These are phyloP conservation scores for Blumeriella jaapii DNA, from an alignment of 2,329 filamentous ascomycete species.

Conservation along the genomic window DNA sequence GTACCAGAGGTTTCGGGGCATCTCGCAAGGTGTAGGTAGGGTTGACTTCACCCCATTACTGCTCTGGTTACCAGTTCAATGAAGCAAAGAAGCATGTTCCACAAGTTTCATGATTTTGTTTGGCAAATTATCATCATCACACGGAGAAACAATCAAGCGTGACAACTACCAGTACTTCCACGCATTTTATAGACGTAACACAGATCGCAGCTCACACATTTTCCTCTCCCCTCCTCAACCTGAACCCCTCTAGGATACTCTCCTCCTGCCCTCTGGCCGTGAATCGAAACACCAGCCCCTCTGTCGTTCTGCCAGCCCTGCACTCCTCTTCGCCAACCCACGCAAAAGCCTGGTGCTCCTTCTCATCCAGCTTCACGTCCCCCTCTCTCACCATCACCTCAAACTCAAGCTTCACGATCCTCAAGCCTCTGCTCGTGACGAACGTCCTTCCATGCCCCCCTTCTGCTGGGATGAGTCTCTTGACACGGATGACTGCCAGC, in stretches of 20 bases:
- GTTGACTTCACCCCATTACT: too few relatives aligned
- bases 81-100: too few relatives aligned
- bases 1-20: too few relatives aligned
- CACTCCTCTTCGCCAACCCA: slow-evolving; percentile 9
- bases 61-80: too few relatives aligned
- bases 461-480: background rate
- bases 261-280: background rate
- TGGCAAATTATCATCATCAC: too few relatives aligned
- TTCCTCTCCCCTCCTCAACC: background rate
- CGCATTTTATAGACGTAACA: too few relatives aligned
- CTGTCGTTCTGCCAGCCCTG: background rate
- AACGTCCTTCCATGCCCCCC: slow-evolving; percentile 2
- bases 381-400: slow-evolving; percentile 6
- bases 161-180: too few relatives aligned
- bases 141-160: too few relatives aligned
- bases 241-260: background rate
- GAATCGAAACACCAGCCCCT: background rate
- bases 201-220: too few relatives aligned
- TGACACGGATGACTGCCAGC: slow-evolving; percentile 18
- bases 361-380: slow-evolving; percentile 6
- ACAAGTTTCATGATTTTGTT: too few relatives aligned
- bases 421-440: background rate
- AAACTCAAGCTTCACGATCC: slow-evolving; percentile 11
- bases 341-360: slow-evolving; percentile 9
- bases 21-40: too few relatives aligned